Evolutionary conservation across 176 grass and related monocot genomes (phyloP), one percentile per base, ranked within the genome.

Genomic region (Phoenix roebelenii): DNA sequence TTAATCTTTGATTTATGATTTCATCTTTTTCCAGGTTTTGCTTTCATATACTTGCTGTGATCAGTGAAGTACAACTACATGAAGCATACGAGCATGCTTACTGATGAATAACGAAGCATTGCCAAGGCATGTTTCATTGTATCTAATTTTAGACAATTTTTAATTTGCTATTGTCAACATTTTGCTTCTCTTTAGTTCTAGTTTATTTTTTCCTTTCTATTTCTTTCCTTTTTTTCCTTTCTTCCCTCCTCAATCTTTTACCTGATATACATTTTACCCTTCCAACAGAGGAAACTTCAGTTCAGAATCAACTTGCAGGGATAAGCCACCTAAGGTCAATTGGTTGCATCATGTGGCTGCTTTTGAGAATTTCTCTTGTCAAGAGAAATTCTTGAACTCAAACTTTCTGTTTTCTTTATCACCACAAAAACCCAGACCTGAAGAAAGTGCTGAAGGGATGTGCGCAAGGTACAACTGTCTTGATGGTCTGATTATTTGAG

Each of bases 321-420:
- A 82, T 19, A 90, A 82, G 69, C 18, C 3, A 5, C 74, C 87
- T 18, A 83, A 68, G 52, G 60, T 80, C 3, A 97, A 97, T 7
- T 97, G 84, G 93, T 50, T 22, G 23, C 54, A 80, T 16, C 87
- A 97, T 66, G 79, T 56, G 55, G 63, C 61, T 74, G 65, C 72
- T 76, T 57, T 91, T 18, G 51, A 91, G 6, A 50, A 63, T 32
- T 75, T 56, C 70, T 61, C 75, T 20, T 73, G 64, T 39, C 85
- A 73, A 76, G 80, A 78, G 23, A 80, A 67, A 4, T 77, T 85
- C 68, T 72, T 88, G 76, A 85, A 75, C 63, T 83, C 87, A 19
- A 52, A 72, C 58, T 88, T 97, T 78, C 25, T 97, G 54, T 91
- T 88, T 67, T 91, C 93, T 73, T 82, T 91, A 73, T 72, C 93